Conservation (phyloP, 345 rosid genomes). For the Citrus maxima region DNA sequence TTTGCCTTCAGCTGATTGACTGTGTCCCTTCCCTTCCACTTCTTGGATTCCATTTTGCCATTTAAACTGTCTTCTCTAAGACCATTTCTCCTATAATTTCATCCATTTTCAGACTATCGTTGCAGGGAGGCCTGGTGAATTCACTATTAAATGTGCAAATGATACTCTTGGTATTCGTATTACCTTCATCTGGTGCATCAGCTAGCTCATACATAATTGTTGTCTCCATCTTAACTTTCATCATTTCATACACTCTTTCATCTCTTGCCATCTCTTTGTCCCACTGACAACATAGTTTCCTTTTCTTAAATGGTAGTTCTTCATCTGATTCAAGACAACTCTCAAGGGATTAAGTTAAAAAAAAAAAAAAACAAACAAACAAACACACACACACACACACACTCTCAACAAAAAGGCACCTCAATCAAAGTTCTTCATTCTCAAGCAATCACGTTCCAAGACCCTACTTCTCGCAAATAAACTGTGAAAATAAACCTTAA, state of each 20-base stretch:
- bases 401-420: background rate
- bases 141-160: slow-evolving; percentile 12
- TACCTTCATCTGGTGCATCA: background rate
- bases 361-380: background rate
- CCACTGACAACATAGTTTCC: background rate
- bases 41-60: background rate
- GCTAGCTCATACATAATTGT: background rate
- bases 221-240: background rate
- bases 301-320: slow-evolving; percentile 16
- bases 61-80: background rate
- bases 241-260: slow-evolving; percentile 1
- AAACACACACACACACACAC: background rate
- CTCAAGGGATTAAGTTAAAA: background rate
- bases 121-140: slow-evolving; percentile 5
- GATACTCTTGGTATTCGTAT: background rate
- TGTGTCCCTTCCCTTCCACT: background rate
- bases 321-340: slow-evolving; percentile 14
- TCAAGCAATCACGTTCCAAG: background rate
- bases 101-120: background rate
- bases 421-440: background rate
- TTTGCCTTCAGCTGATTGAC: background rate
- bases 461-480: background rate
- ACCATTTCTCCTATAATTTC: background rate
- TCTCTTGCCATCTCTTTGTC: background rate
- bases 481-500: background rate